phyloP scores from a whole-genome alignment of 2,329 filamentous ascomycete genomes.

The Aspergillus neoniger region DNA sequence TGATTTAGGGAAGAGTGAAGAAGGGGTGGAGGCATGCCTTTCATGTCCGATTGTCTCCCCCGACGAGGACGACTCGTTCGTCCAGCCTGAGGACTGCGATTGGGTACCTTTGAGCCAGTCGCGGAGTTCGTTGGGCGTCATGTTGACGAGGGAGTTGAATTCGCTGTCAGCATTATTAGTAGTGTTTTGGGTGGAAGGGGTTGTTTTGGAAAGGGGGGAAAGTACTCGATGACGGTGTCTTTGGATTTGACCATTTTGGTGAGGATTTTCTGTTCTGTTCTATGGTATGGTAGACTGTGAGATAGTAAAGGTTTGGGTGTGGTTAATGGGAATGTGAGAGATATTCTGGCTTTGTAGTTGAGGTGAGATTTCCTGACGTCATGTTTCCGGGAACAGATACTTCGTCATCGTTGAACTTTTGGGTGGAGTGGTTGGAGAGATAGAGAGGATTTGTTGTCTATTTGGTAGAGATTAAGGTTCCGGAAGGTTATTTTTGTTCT shows the following conservation, averaged over 20 bases:
- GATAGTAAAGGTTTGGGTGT: neutral
- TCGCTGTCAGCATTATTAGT: constrained; percentile 44
- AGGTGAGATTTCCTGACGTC: neutral
- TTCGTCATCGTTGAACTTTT: neutral
- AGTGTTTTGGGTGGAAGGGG: constrained; percentile 31
- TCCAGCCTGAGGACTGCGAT: constrained; percentile 62
- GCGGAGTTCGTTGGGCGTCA: constrained; percentile 62
- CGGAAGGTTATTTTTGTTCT: neutral
- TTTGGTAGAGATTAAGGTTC: neutral
- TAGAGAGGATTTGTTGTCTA: neutral
- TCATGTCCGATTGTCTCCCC: constrained; percentile 67
- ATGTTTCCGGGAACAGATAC: neutral
- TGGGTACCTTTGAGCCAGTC: constrained; percentile 63
- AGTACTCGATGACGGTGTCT: constrained; percentile 53
- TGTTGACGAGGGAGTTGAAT: constrained; percentile 68
- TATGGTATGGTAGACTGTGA: neutral
- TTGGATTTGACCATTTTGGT: constrained; percentile 55
- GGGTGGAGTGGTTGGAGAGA: neutral
- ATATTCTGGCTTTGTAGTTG: neutral
- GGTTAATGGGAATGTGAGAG: rapidly evolving
- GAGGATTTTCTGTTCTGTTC: neutral
- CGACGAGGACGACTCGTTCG: constrained; percentile 49
- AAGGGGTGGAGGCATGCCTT: constrained; percentile 37
- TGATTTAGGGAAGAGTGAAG: neutral
- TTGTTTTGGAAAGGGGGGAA: neutral